phyloP scores from a whole-genome alignment of 2,329 filamentous ascomycete genomes.

The Dactylella cylindrospora region DNA sequence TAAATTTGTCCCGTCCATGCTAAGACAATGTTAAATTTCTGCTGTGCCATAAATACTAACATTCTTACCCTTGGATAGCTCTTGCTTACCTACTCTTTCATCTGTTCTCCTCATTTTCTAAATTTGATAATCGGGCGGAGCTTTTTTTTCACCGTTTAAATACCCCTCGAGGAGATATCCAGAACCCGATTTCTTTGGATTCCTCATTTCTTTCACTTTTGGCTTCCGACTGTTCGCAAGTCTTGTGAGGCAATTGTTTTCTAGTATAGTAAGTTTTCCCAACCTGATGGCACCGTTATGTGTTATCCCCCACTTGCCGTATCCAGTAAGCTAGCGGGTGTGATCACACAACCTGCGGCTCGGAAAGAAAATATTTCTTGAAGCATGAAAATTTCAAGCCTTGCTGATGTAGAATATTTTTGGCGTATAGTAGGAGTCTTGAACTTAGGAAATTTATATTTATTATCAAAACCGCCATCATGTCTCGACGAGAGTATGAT shows the following conservation, averaged over 20 bases:
- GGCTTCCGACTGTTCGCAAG: neutral
- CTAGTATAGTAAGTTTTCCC: neutral
- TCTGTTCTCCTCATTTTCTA: conserved; percentile 24
- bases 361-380: too few relatives aligned
- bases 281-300: too few relatives aligned
- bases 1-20: conserved; percentile 7
- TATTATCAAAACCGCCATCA: too few relatives aligned
- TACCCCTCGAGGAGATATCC: neutral
- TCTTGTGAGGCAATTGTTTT: conserved; percentile 20
- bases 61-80: conserved; percentile 22
- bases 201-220: neutral
- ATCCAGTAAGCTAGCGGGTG: conserved; percentile 24
- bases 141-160: too few relatives aligned
- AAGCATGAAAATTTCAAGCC: too few relatives aligned
- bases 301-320: conserved; percentile 43
- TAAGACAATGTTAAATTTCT: neutral
- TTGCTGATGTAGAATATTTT: too few relatives aligned
- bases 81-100: conserved; percentile 37
- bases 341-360: too few relatives aligned
- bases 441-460: too few relatives aligned
- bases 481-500: conserved; percentile 38
- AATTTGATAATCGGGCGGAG: neutral
- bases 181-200: conserved; percentile 1
- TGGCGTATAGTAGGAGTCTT: too few relatives aligned
- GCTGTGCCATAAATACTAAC: conserved; percentile 33